Base-by-base conservation (phyloP, 805 yeast species). In the Maudiozyma barnettii region DNA sequence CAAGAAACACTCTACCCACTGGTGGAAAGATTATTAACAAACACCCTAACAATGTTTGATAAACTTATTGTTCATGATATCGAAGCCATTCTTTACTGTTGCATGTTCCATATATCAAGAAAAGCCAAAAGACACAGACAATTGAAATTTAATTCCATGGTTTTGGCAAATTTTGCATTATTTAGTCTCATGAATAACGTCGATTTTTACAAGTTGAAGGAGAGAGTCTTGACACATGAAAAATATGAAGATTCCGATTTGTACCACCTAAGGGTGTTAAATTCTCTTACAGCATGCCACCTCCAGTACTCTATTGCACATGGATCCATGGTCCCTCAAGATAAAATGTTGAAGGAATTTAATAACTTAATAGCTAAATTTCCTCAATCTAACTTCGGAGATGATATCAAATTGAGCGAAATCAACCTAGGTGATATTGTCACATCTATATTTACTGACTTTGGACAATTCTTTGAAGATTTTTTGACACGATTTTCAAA, bases 11-110 rank as follows among this genome's bases (percentile, higher is more conserved):
- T 79, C 31, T 75, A 75, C 50, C 65, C 70, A 47, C 57, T 77
- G n/a, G 76, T 79, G 0, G 73, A 74, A 40, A 66, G 72, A 33
- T 60, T 78, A n/a, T 53, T 77, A 9, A 74, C 79, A 0, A 69
- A 71, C 45, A 74, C 79, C 0, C 55, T 74, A 22, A 65, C 69
- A 1, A 70, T 74, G 55, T 72, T 78, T 4, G 74, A 71, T 39
- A 76, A 76, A n/a, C 58, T 78, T 29, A 75, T 75, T 4, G 81
- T 76, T 52, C 80, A 76, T 58, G 84, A 79, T 54, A 71, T 78
- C 33, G 84, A 79, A 55, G 82, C 81, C 0, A 70, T 79, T 8
- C 54, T 78, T 23, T 79, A 79, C 54, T 68, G 79, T 45, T 70
- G 78, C 19, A 60, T 75, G 57, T 79, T 76, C 56, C 75, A 76